These are phyloP conservation scores for Eucalyptus urophylla DNA, from an alignment of 345 rosid genomes.

Conservation along the genomic window DNA sequence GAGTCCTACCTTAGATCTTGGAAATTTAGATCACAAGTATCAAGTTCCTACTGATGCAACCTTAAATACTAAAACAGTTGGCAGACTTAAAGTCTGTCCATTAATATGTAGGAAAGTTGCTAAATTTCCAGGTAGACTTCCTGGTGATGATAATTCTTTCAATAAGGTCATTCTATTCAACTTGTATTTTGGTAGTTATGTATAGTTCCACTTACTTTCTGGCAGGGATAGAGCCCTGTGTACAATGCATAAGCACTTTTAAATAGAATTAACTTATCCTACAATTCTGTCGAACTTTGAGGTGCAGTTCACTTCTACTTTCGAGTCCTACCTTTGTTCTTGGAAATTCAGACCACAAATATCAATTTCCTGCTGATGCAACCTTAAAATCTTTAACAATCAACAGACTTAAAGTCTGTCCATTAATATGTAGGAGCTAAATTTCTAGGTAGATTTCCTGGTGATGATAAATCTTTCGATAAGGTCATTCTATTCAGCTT, in stretches of 20 bases:
- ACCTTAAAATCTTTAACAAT: not conserved
- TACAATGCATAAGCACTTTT: not conserved
- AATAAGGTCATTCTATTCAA: not conserved
- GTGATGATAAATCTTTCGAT: not conserved
- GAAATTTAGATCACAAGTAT: not conserved
- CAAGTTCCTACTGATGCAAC: not conserved
- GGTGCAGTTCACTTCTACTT: slow-evolving; percentile 17
- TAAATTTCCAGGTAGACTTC: not conserved
- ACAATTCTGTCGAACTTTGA: not conserved
- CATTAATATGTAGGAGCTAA: not conserved
- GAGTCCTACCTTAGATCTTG: not conserved
- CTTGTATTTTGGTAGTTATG: not conserved
- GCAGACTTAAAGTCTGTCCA: not conserved
- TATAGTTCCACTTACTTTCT: not conserved
- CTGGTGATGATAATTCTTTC: not conserved
- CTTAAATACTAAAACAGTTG: not conserved
- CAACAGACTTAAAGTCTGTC: not conserved
- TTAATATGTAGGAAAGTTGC: not conserved
- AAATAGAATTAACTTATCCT: not conserved
- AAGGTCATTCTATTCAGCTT: not conserved
- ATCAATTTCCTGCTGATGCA: not conserved
- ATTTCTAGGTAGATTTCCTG: not conserved
- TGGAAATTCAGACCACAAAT: not conserved
- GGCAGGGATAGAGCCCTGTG: not conserved
- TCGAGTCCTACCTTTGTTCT: not conserved